A percentile compares a stretch with the other conserved stretches of the same genome.
phyloP scores from a whole-genome alignment of 2,329 filamentous ascomycete genomes.

The Rhinocladiella mackenziei region DNA sequence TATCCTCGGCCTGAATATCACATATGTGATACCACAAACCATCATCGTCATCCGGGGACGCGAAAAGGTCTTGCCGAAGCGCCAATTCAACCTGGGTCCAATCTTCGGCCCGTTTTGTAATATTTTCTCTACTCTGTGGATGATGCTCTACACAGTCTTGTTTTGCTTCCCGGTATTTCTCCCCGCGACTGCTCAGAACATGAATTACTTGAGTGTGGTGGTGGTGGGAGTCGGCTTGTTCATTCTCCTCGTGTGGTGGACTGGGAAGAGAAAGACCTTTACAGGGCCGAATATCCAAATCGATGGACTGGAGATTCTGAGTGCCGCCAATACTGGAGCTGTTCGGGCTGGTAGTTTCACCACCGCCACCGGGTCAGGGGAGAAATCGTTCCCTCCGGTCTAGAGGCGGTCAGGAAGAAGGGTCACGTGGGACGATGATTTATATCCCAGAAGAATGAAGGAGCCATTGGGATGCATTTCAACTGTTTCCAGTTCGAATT shows the following conservation, averaged over 20 bases:
- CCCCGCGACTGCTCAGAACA: constrained; percentile 42
- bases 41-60: constrained; percentile 41
- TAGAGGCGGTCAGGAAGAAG: no score
- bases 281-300: constrained; percentile 1
- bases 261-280: constrained; percentile 9
- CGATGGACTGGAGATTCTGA: not conserved
- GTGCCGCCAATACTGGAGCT: no score
- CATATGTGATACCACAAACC: constrained; percentile 35
- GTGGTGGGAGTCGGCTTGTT: not conserved
- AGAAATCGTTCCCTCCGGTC: no score
- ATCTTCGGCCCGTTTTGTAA: constrained; percentile 34
- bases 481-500: no score
- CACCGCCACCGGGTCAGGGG: no score
- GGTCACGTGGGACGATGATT: no score
- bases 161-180: constrained; percentile 34
- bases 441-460: no score
- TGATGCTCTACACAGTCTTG: constrained; percentile 32
- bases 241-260: constrained; percentile 1
- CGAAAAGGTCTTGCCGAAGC: constrained; percentile 28
- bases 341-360: no score
- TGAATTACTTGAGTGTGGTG: constrained; percentile 49
- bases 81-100: constrained; percentile 23
- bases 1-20: constrained; percentile 21
- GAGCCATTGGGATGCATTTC: no score
- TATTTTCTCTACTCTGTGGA: constrained; percentile 32